phyloP scores from a whole-genome alignment of 2,329 filamentous ascomycete genomes.

The Nectriaceae sp. region DNA sequence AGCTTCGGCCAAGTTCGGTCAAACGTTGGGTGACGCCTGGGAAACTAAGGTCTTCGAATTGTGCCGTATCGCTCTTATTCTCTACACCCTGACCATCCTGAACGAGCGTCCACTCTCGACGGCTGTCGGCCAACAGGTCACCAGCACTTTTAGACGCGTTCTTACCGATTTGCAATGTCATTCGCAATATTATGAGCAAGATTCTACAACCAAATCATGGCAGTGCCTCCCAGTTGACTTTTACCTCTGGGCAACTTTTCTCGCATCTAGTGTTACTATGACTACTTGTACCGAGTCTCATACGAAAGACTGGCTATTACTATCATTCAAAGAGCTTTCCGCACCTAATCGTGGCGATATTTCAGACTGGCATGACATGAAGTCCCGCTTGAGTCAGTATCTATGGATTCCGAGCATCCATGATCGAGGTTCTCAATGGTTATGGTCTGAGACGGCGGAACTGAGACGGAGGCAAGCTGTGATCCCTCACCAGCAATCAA shows the following conservation, averaged over 20 bases:
- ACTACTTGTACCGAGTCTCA: neutral
- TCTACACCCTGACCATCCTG: slow-evolving; percentile 1
- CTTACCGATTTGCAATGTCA: neutral
- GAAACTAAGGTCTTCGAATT: neutral
- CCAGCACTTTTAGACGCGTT: neutral
- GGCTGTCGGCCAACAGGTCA: neutral
- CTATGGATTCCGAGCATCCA: neutral
- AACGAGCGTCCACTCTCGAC: slow-evolving; percentile 1
- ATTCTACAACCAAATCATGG: neutral
- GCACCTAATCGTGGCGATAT: neutral
- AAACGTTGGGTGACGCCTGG: neutral
- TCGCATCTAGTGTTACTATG: neutral
- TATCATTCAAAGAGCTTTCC: neutral
- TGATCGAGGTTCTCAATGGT: neutral
- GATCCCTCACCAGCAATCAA: too few relatives aligned
- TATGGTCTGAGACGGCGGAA: neutral
- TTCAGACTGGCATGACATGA: neutral
- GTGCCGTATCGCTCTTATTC: neutral
- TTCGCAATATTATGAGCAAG: neutral
- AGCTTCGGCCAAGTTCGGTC: neutral
- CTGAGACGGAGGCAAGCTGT: too few relatives aligned
- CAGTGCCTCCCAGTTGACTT: neutral
- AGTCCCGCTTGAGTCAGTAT: neutral
- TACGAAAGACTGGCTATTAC: neutral
- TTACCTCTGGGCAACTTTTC: neutral